Percentiles rank a stretch among this genome's conserved stretches.
Evolutionary conservation across 345 rosid species (phyloP).

Genomic region (Eucalyptus marginata): DNA sequence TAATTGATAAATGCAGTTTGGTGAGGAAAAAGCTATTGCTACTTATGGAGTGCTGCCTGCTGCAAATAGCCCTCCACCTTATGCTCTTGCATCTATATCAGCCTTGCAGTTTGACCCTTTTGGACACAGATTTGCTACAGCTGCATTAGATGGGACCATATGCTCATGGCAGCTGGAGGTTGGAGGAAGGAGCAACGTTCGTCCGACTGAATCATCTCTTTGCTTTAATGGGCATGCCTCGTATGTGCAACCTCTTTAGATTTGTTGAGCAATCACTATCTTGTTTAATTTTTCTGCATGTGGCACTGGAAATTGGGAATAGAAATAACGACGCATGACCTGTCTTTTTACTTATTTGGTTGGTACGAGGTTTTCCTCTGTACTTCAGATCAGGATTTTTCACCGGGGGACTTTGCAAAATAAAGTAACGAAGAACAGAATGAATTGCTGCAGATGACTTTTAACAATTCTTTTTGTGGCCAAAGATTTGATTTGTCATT

Average conservation of each 20-base stretch:
- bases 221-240: conserved; percentile 78
- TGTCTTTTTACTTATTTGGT: neutral
- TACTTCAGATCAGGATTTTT: neutral
- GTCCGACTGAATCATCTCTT: conserved; percentile 79
- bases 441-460: neutral
- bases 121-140: conserved; percentile 86
- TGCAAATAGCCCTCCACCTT: conserved; percentile 78
- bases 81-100: conserved; percentile 81
- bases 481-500: neutral
- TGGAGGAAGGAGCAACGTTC: conserved; percentile 78
- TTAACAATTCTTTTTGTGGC: neutral
- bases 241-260: conserved; percentile 23
- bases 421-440: neutral
- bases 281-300: neutral
- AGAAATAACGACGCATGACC: neutral
- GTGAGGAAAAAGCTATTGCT: conserved; percentile 69
- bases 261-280: neutral
- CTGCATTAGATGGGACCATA: conserved; percentile 85
- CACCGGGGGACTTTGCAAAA: neutral
- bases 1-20: conserved; percentile 48
- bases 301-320: neutral
- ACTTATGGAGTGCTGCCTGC: conserved; percentile 92
- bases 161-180: conserved; percentile 94
- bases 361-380: neutral
- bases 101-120: conserved; percentile 74